Conservation (phyloP, 176 grass and related monocot genomes). For the Carex myosuroides region DNA sequence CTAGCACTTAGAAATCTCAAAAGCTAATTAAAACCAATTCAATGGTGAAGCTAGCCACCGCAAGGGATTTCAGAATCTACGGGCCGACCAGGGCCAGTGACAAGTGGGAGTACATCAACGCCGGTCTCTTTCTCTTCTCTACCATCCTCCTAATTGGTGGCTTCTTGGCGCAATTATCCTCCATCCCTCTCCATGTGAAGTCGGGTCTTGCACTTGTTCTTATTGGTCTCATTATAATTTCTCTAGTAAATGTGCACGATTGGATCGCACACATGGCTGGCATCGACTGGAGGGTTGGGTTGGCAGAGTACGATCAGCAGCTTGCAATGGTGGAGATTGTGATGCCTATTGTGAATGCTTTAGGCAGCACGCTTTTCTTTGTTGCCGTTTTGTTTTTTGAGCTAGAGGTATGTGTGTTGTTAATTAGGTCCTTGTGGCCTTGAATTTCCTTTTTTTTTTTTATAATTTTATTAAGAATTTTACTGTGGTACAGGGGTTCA, state of each 20-base stretch:
- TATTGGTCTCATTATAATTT: slow-evolving; percentile 24
- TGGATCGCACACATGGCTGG: slow-evolving; percentile 58
- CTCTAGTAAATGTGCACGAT: slow-evolving; percentile 56
- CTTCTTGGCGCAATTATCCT: slow-evolving; percentile 40
- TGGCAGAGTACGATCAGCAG: slow-evolving; percentile 50
- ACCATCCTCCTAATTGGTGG: slow-evolving; percentile 37
- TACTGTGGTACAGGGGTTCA: too few relatives aligned
- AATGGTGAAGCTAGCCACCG: slow-evolving; percentile 92
- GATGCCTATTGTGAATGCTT: slow-evolving; percentile 42
- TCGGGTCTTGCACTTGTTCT: slow-evolving; percentile 39
- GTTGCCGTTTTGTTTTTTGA: slow-evolving; percentile 60
- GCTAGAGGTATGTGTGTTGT: slow-evolving; percentile 38
- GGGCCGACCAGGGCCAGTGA: slow-evolving; percentile 31
- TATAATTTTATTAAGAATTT: not conserved
- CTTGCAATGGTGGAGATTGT: slow-evolving; percentile 62
- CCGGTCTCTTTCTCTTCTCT: slow-evolving; percentile 53
- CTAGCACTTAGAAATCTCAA: not conserved
- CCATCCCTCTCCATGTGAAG: slow-evolving; percentile 8
- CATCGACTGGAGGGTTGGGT: slow-evolving; percentile 47
- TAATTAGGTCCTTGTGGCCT: not conserved
- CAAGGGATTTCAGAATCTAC: slow-evolving; percentile 61
- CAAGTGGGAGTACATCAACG: slow-evolving; percentile 86
- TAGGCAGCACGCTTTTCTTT: slow-evolving; percentile 46
- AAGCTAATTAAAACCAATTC: not conserved
- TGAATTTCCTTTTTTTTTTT: not conserved